phyloP scores from a whole-genome alignment of 345 rosid species.

The Salix koriyanagi region DNA sequence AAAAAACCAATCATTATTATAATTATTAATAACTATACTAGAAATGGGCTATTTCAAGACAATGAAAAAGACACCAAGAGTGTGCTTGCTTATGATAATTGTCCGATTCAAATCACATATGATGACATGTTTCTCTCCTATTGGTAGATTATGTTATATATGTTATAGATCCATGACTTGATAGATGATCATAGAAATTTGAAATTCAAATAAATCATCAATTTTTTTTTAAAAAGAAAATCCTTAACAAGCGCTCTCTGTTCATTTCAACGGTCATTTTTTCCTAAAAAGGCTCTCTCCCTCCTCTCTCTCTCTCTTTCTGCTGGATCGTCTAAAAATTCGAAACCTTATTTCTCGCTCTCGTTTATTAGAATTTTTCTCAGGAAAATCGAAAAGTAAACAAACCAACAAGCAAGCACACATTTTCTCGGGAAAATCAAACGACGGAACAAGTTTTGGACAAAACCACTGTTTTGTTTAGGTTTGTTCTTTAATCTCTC shows the following conservation, averaged over 20 bases:
- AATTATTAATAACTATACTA: no score
- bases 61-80: no score
- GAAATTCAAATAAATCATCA: conserved; percentile 8
- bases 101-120: background rate
- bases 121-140: background rate
- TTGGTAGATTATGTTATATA: background rate
- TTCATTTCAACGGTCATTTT: conserved; percentile 31
- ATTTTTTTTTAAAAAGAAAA: background rate
- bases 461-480: conserved; percentile 1
- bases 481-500: conserved; percentile 24
- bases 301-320: conserved; percentile 5
- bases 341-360: conserved; percentile 10
- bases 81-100: background rate
- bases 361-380: background rate
- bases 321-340: background rate
- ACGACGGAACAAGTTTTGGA: background rate
- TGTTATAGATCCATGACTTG: background rate
- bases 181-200: background rate
- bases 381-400: background rate
- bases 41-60: no score
- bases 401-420: background rate
- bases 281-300: conserved; percentile 21
- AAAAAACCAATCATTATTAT: no score
- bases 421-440: background rate
- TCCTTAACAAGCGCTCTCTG: conserved; percentile 20